Percentiles rank a stretch among this genome's conserved stretches.
Evolutionary conservation across 352 stramenopile species (phyloP).

Genomic region (Phytophthora kernoviae): DNA sequence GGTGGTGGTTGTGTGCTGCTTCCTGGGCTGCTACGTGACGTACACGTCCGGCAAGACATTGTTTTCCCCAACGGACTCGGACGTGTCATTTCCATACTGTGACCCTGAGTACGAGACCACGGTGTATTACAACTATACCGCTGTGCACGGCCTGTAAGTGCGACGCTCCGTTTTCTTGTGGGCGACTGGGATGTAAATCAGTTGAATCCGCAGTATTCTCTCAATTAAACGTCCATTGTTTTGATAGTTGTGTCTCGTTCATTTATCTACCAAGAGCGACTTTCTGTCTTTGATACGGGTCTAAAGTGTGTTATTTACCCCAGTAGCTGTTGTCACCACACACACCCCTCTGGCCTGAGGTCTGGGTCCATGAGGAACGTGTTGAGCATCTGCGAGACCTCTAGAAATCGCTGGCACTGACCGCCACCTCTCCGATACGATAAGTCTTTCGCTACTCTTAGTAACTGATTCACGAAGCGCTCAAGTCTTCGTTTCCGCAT

Average conservation of each 20-base stretch:
- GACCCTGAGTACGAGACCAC: constrained; percentile 41
- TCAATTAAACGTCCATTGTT: neutral
- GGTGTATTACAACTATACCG: constrained; percentile 51
- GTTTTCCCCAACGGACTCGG: constrained; percentile 36
- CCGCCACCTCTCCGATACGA: constrained; percentile 43
- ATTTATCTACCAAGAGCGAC: neutral
- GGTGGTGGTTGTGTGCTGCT: constrained; percentile 38
- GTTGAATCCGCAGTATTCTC: neutral
- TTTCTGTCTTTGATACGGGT: too few species aligned
- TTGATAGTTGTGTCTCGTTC: neutral
- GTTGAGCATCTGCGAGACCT: constrained; percentile 59
- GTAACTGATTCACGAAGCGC: constrained; percentile 49
- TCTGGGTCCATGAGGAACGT: constrained; percentile 60
- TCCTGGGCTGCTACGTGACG: constrained; percentile 48
- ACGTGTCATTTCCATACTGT: constrained; percentile 54
- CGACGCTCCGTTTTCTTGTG: neutral
- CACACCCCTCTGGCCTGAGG: constrained; percentile 20
- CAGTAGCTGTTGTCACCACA: constrained; percentile 19
- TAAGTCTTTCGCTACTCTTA: constrained; percentile 46
- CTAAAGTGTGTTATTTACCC: too few species aligned
- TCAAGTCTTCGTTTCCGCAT: constrained; percentile 38
- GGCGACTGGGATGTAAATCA: neutral
- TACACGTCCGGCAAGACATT: constrained; percentile 49
- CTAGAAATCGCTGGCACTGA: constrained; percentile 55
- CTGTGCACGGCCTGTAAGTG: constrained; percentile 14